Evolutionary conservation across 495 filamentous ascomycete species (phyloP), one percentile per base, ranked within the genome.

Genomic region (Ascodesmis nigricans): DNA sequence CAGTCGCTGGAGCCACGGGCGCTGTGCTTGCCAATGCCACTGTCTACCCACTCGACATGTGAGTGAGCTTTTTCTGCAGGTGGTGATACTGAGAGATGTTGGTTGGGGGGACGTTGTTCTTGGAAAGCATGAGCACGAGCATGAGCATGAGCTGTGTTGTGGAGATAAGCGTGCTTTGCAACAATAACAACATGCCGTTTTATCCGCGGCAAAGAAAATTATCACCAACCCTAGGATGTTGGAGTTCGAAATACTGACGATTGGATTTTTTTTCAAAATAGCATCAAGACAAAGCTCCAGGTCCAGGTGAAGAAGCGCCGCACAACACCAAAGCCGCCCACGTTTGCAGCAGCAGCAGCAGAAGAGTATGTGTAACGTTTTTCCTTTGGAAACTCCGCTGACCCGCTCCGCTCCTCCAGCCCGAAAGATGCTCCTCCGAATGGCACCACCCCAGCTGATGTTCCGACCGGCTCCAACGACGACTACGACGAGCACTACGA

Each of bases 31-130:
- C 87, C 23, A 99, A 99, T 65, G 75, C 87, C 17, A 58, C 91
- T 36, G 90, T 95, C 36, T 99, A 99, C 56, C 87, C 87, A 9
- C 62, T 99, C 21, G 87, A 99, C 57, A 80, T 99, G 84, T 93
- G 61, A 56, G 76, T 58, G n/a, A n/a, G 23, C 23, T 25, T 25
- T 25, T 25, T 6, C 23, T n/a, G n/a, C n/a, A n/a, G n/a, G n/a
- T n/a, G n/a, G n/a, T n/a, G n/a, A n/a, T n/a, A n/a, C n/a, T 25
- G 23, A 28, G 2, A 25, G 22, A 20, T 36, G 22, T 18, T 26
- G 5, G 14, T 19, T 21, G 4, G n/a, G n/a, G n/a, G n/a, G n/a
- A n/a, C n/a, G n/a, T n/a, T n/a, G n/a, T n/a, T n/a, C n/a, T n/a
- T n/a, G n/a, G n/a, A 20, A 6, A 7, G 14, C 6, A 31, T 31